Percentiles rank a stretch among this genome's conserved stretches.
phyloP scores from a whole-genome alignment of 2,329 filamentous ascomycete genomes.

The Ophiocordyceps camponoti-leonardi region DNA sequence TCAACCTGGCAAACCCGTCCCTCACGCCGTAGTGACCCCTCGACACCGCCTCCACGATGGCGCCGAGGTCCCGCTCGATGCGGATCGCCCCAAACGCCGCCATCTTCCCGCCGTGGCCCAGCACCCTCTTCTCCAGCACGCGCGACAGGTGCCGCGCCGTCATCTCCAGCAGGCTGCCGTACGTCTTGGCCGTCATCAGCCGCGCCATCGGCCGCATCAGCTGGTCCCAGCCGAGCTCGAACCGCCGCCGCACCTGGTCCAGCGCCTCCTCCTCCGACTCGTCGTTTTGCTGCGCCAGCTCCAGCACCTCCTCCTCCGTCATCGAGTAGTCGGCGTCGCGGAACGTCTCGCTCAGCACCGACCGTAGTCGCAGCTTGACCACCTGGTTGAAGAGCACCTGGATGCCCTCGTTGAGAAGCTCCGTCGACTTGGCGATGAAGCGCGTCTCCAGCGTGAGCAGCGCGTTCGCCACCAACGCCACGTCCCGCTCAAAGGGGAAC shows the following conservation, averaged over 20 bases:
- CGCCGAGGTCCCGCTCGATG: conserved; percentile 69
- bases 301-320: conserved; percentile 41
- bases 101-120: conserved; percentile 60
- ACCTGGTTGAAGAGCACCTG: conserved; percentile 78
- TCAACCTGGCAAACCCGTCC: conserved; percentile 58
- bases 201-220: conserved; percentile 74
- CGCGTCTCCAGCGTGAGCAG: conserved; percentile 51
- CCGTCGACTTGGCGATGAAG: conserved; percentile 62
- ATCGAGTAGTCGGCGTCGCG: conserved; percentile 77
- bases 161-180: conserved; percentile 55
- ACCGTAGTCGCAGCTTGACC: conserved; percentile 67
- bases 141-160: conserved; percentile 60
- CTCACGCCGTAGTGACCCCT: conserved; percentile 60
- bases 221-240: conserved; percentile 71
- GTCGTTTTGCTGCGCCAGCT: conserved; percentile 35
- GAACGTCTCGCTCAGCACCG: conserved; percentile 76
- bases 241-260: conserved; percentile 62
- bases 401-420: conserved; percentile 71
- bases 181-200: conserved; percentile 64
- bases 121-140: conserved; percentile 74
- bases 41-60: conserved; percentile 51
- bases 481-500: conserved; percentile 71
- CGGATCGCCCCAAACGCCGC: conserved; percentile 69
- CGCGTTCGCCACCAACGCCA: conserved; percentile 47
- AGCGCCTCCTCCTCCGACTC: conserved; percentile 34